Evolutionary conservation across 805 yeast genomes (phyloP).

Genomic region (Nakazawaea siamensis): DNA sequence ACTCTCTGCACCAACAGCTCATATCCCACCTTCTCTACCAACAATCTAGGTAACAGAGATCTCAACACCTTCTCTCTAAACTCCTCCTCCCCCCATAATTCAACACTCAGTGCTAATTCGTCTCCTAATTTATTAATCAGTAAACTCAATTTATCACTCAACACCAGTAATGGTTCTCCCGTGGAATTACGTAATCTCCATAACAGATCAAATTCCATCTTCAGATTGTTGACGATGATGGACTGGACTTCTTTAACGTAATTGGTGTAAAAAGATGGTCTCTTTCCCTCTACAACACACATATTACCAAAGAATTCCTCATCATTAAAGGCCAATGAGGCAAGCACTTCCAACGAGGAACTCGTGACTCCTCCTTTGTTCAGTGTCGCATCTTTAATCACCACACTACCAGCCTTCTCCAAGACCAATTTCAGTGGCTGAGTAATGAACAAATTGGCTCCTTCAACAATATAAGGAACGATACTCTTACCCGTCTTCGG

Average conservation of each 20-base stretch:
- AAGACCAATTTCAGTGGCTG: conserved; percentile 85
- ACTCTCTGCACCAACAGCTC: conserved; percentile 65
- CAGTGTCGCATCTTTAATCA: conserved; percentile 94
- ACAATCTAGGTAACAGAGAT: conserved; percentile 70
- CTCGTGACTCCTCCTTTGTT: conserved; percentile 99
- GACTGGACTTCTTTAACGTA: conserved; percentile 82
- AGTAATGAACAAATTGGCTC: conserved; percentile 92
- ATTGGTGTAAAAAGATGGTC: conserved; percentile 70
- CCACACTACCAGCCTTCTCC: conserved; percentile 79
- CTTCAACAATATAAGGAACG: conserved; percentile 90
- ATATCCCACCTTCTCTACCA: conserved; percentile 58
- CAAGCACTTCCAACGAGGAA: conserved; percentile 89
- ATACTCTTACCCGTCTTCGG: conserved; percentile 65
- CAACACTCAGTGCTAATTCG: conserved; percentile 72
- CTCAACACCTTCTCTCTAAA: conserved; percentile 72
- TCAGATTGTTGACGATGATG: conserved; percentile 70
- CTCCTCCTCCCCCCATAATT: conserved; percentile 74
- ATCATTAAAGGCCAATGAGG: conserved; percentile 88
- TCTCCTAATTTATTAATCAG: conserved; percentile 82
- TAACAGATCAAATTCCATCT: conserved; percentile 75
- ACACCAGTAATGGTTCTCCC: conserved; percentile 52
- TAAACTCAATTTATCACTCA: conserved; percentile 77
- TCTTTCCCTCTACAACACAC: conserved; percentile 54
- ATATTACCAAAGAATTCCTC: conserved; percentile 70
- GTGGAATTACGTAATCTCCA: conserved; percentile 69